phyloP scores from a whole-genome alignment of 192 early-diverging fungal species.

The Rhizoclosmatium sp. region DNA sequence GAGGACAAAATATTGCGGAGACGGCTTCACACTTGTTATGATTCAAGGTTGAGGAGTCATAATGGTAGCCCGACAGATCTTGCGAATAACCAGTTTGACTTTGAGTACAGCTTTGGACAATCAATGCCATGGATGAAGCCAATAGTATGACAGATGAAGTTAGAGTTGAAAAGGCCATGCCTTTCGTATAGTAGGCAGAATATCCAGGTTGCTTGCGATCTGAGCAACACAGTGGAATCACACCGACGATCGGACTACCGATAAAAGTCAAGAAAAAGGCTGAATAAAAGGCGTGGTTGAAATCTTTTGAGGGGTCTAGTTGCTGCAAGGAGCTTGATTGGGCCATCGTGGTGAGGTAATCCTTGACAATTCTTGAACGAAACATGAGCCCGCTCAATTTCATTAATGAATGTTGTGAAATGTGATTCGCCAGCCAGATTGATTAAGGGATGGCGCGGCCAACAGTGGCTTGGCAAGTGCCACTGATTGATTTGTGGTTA shows the following conservation, averaged over 20 bases:
- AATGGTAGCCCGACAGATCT: background rate
- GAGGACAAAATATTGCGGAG: background rate
- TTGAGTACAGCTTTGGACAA: background rate
- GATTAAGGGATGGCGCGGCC: no score
- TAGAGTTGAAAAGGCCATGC: background rate
- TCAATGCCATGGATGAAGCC: background rate
- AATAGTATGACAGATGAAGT: background rate
- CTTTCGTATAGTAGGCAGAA: background rate
- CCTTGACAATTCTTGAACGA: background rate
- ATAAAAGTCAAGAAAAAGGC: constrained; percentile 1
- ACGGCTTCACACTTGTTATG: background rate
- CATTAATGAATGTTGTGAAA: background rate
- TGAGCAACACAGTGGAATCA: constrained; percentile 3
- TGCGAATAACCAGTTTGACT: background rate
- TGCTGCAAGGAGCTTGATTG: background rate
- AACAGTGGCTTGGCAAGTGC: no score
- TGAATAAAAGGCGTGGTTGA: background rate
- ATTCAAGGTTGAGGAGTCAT: background rate
- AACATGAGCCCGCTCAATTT: background rate
- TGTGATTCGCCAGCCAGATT: no score
- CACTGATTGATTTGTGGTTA: no score
- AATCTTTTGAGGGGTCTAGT: background rate
- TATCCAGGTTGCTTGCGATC: background rate
- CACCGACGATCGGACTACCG: background rate
- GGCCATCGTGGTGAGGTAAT: background rate